Conservation (phyloP, 2,329 filamentous ascomycete genomes). For the Elsinoe necatrix region DNA sequence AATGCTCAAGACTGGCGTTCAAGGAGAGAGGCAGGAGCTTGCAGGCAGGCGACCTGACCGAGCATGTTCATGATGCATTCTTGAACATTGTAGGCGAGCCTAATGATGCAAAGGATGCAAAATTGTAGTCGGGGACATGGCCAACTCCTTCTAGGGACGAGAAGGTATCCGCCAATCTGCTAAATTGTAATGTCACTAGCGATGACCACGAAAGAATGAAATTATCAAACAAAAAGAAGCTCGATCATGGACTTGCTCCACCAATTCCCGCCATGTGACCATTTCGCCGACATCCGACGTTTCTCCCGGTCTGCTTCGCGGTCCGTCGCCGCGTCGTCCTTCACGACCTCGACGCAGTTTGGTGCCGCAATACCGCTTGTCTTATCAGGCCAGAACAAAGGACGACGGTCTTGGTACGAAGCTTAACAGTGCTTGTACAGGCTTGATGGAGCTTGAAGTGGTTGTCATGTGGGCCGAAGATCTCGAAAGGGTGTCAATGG, state of each 20-base stretch:
- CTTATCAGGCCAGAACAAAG: background rate
- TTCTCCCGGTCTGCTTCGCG: background rate
- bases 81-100: constrained; percentile 66
- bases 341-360: background rate
- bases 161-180: background rate
- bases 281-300: background rate
- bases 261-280: too few relatives aligned
- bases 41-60: constrained; percentile 88
- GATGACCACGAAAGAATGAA: too few relatives aligned
- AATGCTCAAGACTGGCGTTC: constrained; percentile 83
- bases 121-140: background rate
- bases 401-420: constrained; percentile 9
- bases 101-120: constrained; percentile 10
- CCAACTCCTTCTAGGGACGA: background rate
- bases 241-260: too few relatives aligned
- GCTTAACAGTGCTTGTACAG: constrained; percentile 4
- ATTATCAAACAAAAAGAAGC: too few relatives aligned
- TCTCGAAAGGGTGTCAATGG: background rate
- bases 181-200: too few relatives aligned
- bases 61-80: constrained; percentile 79
- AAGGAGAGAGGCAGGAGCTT: constrained; percentile 75
- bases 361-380: background rate
- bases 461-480: background rate
- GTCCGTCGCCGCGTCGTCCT: background rate
- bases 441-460: constrained; percentile 4